Percentiles rank a stretch among this genome's conserved stretches.
Conservation (phyloP, 371 early-diverging fungal genomes). For the Mucor saturninus region DNA sequence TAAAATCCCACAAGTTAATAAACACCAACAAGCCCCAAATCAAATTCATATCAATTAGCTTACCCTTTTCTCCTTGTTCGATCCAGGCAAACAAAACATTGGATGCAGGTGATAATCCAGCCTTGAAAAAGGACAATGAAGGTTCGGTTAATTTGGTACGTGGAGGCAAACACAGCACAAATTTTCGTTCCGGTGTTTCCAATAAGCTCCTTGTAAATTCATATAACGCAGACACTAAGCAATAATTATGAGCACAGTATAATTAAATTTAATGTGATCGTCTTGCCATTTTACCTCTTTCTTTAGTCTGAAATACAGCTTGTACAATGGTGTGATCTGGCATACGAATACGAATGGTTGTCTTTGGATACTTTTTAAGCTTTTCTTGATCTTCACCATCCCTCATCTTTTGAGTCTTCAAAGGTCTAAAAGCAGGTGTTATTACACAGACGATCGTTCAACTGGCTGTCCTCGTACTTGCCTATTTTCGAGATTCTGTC, state of each 20-base stretch:
- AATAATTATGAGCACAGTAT: background rate
- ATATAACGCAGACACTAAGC: slow-evolving; percentile 45
- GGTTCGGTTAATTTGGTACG: slow-evolving; percentile 48
- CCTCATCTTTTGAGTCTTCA: slow-evolving; percentile 55
- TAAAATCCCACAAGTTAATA: background rate
- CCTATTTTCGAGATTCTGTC: slow-evolving; percentile 51
- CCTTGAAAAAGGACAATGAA: slow-evolving; percentile 43
- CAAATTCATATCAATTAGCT: background rate
- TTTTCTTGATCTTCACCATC: slow-evolving; percentile 48
- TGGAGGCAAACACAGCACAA: slow-evolving; percentile 53
- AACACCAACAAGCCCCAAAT: background rate
- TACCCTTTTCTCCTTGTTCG: slow-evolving; percentile 37
- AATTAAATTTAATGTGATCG: background rate
- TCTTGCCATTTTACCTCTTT: slow-evolving; percentile 35
- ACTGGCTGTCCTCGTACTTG: slow-evolving; percentile 5
- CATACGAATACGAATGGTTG: slow-evolving; percentile 53
- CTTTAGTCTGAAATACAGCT: slow-evolving; percentile 48
- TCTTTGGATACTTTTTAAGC: slow-evolving; percentile 51
- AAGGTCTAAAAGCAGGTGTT: slow-evolving; percentile 31
- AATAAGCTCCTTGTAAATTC: slow-evolving; percentile 44
- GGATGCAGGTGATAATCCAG: slow-evolving; percentile 53
- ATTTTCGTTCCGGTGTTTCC: slow-evolving; percentile 48
- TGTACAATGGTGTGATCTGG: slow-evolving; percentile 51
- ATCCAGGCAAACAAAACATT: slow-evolving; percentile 55
- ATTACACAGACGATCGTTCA: too few relatives aligned